A percentile compares a stretch with the other conserved stretches of the same genome.
Evolutionary conservation across 140 eudicot genomes (phyloP).

Genomic region (Bidens hawaiensis): DNA sequence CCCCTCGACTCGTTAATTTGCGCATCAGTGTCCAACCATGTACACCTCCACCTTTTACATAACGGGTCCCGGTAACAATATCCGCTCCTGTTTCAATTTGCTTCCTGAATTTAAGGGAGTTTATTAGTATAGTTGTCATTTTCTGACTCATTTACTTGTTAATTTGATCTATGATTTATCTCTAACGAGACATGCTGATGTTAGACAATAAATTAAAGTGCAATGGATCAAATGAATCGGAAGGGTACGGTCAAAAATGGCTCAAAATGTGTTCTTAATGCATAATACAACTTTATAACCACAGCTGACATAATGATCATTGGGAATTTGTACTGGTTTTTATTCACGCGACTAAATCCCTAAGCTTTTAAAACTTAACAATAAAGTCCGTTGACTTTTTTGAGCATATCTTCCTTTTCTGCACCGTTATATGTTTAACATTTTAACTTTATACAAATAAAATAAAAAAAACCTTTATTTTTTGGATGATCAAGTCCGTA

Average conservation of each 20-base stretch:
- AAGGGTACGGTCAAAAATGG: background rate
- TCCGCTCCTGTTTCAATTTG: conserved; percentile 85
- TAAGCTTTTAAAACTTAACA: background rate
- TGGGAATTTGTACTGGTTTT: background rate
- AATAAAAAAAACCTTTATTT: background rate
- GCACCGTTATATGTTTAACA: background rate
- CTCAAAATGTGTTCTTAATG: background rate
- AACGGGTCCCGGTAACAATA: conserved; percentile 94
- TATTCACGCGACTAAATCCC: background rate
- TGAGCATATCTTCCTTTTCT: background rate
- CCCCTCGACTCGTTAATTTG: conserved; percentile 92
- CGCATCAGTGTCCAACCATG: conserved; percentile 96
- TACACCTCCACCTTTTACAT: conserved; percentile 92
- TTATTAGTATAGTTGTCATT: background rate
- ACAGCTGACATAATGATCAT: background rate
- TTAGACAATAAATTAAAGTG: no score
- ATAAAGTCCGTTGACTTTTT: background rate
- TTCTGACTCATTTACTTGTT: background rate
- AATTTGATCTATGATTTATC: background rate
- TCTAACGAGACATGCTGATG: background rate
- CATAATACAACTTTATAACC: background rate
- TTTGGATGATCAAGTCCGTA: background rate
- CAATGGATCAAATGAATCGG: background rate
- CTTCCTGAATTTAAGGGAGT: conserved; percentile 42
- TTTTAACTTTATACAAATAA: background rate